phyloP scores from a whole-genome alignment of 192 early-diverging fungal species.

The Pecoramyces ruminantium region DNA sequence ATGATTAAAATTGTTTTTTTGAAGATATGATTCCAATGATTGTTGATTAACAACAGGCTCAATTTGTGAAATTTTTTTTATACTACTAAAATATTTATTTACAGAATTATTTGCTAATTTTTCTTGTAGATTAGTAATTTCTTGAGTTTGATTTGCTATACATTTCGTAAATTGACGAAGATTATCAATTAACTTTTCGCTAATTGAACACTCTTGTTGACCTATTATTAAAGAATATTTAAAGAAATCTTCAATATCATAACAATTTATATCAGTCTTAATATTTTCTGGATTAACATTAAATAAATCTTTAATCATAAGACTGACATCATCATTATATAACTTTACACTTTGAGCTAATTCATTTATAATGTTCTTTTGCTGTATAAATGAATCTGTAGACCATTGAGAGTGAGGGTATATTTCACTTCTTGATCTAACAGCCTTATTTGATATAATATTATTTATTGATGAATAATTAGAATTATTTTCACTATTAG shows the following conservation, averaged over 20 bases:
- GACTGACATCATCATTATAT: not conserved
- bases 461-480: not conserved
- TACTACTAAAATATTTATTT: not conserved
- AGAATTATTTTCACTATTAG: not conserved
- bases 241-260: not conserved
- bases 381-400: not conserved
- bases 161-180: not conserved
- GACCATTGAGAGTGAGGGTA: not conserved
- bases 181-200: not conserved
- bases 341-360: not conserved
- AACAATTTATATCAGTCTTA: not conserved
- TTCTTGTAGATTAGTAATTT: not conserved
- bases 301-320: not conserved
- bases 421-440: not conserved
- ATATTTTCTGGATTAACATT: not conserved
- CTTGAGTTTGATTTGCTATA: not conserved
- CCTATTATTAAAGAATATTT: not conserved
- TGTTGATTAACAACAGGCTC: not conserved
- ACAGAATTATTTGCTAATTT: not conserved
- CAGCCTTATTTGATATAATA: not conserved
- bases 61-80: not conserved
- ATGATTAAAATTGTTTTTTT: not conserved
- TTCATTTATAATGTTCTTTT: not conserved
- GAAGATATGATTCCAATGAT: not conserved
- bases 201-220: not conserved